Conservation (phyloP, 331 rosid genomes). For the Malus hybrid region DNA sequence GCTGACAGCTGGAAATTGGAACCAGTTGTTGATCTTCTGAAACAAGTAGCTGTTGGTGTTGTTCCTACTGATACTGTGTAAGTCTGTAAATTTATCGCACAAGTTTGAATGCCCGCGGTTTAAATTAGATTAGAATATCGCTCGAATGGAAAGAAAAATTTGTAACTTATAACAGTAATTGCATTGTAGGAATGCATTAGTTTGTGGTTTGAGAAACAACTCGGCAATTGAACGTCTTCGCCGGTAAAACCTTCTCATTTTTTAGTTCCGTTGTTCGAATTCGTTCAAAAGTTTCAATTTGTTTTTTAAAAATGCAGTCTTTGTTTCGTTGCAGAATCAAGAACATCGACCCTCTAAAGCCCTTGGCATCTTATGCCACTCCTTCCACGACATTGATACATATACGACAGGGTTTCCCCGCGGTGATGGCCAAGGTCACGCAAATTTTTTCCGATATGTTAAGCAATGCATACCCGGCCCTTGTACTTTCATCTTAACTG, state of each 20-base stretch:
- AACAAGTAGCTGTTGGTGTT: slow-evolving; percentile 86
- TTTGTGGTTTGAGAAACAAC: slow-evolving; percentile 69
- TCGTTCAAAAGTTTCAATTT: background rate
- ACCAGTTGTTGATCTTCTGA: slow-evolving; percentile 48
- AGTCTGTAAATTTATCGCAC: too few relatives aligned
- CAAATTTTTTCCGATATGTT: slow-evolving; percentile 65
- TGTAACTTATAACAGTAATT: background rate
- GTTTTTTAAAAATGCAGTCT: background rate
- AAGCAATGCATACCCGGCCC: slow-evolving; percentile 97
- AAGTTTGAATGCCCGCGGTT: too few relatives aligned
- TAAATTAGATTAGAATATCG: too few relatives aligned
- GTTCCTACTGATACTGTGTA: slow-evolving; percentile 91
- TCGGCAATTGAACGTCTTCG: slow-evolving; percentile 90
- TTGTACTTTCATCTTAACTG: slow-evolving; percentile 85
- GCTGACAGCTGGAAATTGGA: slow-evolving; percentile 85
- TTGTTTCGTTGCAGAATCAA: slow-evolving; percentile 66
- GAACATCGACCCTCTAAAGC: slow-evolving; percentile 76
- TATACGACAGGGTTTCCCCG: slow-evolving; percentile 84
- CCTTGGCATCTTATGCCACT: slow-evolving; percentile 86
- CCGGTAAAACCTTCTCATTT: slow-evolving; percentile 30
- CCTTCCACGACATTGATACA: slow-evolving; percentile 81
- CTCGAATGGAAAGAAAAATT: too few relatives aligned
- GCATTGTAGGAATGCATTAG: slow-evolving; percentile 63
- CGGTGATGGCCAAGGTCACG: slow-evolving; percentile 89
- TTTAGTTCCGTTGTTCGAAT: background rate